Percentiles rank a stretch among this genome's conserved stretches.
Conservation (phyloP, 805 yeast genomes). For the Yamadazyma scolyti region DNA sequence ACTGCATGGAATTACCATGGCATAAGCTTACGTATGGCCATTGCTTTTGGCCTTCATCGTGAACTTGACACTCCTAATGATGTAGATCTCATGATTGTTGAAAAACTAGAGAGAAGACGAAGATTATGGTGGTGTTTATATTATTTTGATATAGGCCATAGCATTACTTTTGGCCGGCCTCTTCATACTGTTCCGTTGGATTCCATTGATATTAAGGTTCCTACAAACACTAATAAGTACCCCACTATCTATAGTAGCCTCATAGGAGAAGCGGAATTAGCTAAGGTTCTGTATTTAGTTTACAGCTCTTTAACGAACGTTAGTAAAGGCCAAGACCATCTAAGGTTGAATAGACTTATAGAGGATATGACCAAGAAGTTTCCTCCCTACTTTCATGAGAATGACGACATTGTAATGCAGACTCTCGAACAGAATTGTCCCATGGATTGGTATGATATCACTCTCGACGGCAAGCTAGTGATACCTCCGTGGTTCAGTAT, state of each 20-base stretch:
- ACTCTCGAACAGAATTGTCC: constrained; percentile 24
- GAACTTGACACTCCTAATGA: constrained; percentile 25
- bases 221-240: constrained; percentile 47
- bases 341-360: constrained; percentile 44
- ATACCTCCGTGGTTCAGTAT: constrained; percentile 53
- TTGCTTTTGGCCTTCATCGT: constrained; percentile 58
- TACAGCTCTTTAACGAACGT: neutral
- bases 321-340: neutral
- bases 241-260: constrained; percentile 60
- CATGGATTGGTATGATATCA: constrained; percentile 12
- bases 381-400: constrained; percentile 48
- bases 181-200: constrained; percentile 46
- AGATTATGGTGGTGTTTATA: constrained; percentile 69
- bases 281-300: constrained; percentile 30
- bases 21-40: constrained; percentile 61
- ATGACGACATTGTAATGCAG: no score
- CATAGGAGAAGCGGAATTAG: constrained; percentile 51
- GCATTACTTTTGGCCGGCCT: constrained; percentile 65
- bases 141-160: constrained; percentile 60
- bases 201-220: constrained; percentile 46
- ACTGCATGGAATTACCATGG: constrained; percentile 70
- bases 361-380: constrained; percentile 34
- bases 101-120: constrained; percentile 50
- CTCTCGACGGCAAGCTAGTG: constrained; percentile 8
- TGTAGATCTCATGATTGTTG: no score